Evolutionary conservation across 495 filamentous ascomycete species (phyloP), one percentile per base, ranked within the genome.

Genomic region (Terfezia boudieri): DNA sequence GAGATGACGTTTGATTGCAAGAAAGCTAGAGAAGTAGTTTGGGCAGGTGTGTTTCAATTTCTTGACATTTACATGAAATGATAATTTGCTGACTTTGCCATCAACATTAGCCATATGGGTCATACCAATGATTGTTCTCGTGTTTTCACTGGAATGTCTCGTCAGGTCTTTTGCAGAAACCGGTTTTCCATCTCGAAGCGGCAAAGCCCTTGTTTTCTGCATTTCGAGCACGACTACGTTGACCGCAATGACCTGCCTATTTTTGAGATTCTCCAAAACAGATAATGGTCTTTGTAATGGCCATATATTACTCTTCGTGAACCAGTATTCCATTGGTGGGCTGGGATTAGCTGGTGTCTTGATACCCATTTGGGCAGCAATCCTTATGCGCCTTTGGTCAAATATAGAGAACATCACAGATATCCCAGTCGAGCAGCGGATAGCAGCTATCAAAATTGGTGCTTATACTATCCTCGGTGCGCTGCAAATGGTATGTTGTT

Each of bases 241-340:
- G 16, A 55, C 53, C 10, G 4, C 61, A 11, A 23, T 61, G 23
- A 61, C 60, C 8, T 61, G 60, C 59, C 52, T 62, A 46, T 55
- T 59, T 26, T 58, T 59, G 3, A 59, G 60, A 17, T 36, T 55
- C 16, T 59, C 55, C 32, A 56, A 49, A n/a, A n/a, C 53, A n/a
- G 16, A 49, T 9, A 49, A 61, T 17, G 59, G 61, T 35, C 55
- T 61, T 17, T 61, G 60, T 32, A 55, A 51, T 37, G 60, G 60
- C 8, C 49, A 62, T 23, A 32, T 61, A 16, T 61, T 61, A 59
- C 55, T 55, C 20, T 58, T 61, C 51, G 56, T 61, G 8, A 59
- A 61, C 46, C 60, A 59, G 26, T 61, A 61, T 55, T 49, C 59
- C 38, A 52, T 50, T 26, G 55, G 59, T 32, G 60, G 60, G 10